These are phyloP conservation scores for Candida coleopterorum DNA, from an alignment of 805 yeast genomes.

Conservation along the genomic window DNA sequence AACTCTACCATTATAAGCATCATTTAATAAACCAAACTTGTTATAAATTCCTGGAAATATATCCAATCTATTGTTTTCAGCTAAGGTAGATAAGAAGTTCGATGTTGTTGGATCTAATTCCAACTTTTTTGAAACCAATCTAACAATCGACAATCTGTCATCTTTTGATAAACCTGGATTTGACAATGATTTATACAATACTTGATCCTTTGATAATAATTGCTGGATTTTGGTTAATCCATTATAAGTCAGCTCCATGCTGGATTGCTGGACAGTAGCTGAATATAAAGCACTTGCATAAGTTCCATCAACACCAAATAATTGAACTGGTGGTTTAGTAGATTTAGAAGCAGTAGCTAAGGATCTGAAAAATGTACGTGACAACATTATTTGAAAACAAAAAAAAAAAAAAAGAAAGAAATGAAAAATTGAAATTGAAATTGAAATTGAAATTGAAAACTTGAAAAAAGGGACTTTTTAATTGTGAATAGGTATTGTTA, in stretches of 20 bases:
- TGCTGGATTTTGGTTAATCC: constrained; percentile 57
- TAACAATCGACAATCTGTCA: constrained; percentile 71
- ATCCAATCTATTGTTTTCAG: constrained; percentile 90
- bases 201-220: constrained; percentile 57
- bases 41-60: constrained; percentile 60
- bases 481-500: not conserved
- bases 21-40: constrained; percentile 73
- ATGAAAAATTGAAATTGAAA: no score
- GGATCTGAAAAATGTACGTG: constrained; percentile 64
- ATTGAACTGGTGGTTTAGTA: constrained; percentile 84
- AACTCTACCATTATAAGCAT: constrained; percentile 87
- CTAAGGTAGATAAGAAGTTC: constrained; percentile 79
- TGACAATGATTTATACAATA: constrained; percentile 54
- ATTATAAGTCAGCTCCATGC: constrained; percentile 64
- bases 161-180: constrained; percentile 80
- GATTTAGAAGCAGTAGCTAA: constrained; percentile 66
- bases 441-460: no score
- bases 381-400: constrained; percentile 42
- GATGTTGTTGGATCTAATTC: constrained; percentile 63
- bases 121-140: constrained; percentile 46
- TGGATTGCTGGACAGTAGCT: constrained; percentile 80
- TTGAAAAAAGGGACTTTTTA: not conserved
- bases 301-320: constrained; percentile 94
- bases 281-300: constrained; percentile 93
- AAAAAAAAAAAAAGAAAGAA: no score